Evolutionary conservation across 2,329 filamentous ascomycete genomes (phyloP).

Genomic region (Paraconiothyrium brasiliense): DNA sequence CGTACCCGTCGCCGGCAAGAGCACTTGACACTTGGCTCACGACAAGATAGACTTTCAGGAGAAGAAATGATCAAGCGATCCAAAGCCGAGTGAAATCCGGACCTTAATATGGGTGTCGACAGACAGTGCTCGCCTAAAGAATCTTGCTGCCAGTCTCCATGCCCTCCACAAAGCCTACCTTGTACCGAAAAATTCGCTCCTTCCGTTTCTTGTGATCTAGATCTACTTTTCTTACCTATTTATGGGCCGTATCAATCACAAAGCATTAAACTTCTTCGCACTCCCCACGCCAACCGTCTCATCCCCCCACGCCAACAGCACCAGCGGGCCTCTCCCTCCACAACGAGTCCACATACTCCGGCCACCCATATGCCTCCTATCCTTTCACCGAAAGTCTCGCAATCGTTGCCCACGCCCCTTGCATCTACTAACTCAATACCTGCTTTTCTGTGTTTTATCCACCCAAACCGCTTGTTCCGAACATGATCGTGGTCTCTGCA

Average conservation of each 20-base stretch:
- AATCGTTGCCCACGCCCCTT: conserved; percentile 12
- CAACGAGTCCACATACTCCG: neutral
- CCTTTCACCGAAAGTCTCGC: conserved; percentile 9
- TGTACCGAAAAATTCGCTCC: too few species aligned
- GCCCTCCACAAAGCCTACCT: neutral
- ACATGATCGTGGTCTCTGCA: conserved; percentile 22
- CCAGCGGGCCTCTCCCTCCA: neutral
- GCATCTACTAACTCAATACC: too few species aligned
- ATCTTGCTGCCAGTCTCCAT: neutral
- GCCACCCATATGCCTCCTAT: conserved; percentile 6
- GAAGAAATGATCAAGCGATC: neutral
- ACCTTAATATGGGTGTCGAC: neutral
- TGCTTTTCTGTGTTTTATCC: neutral
- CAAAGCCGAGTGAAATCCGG: neutral
- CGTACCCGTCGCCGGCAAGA: neutral
- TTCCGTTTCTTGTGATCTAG: too few species aligned
- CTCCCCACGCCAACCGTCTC: conserved; percentile 1
- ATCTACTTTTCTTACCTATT: too few species aligned
- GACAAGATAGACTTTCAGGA: neutral
- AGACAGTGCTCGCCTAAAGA: too few species aligned
- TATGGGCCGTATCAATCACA: neutral
- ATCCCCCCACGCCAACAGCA: conserved; percentile 4
- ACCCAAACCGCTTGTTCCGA: conserved; percentile 20
- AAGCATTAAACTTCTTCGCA: conserved; percentile 8
- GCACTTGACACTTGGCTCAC: neutral